Conservation (phyloP, 306 rosid species). For the Cucumis melo region DNA sequence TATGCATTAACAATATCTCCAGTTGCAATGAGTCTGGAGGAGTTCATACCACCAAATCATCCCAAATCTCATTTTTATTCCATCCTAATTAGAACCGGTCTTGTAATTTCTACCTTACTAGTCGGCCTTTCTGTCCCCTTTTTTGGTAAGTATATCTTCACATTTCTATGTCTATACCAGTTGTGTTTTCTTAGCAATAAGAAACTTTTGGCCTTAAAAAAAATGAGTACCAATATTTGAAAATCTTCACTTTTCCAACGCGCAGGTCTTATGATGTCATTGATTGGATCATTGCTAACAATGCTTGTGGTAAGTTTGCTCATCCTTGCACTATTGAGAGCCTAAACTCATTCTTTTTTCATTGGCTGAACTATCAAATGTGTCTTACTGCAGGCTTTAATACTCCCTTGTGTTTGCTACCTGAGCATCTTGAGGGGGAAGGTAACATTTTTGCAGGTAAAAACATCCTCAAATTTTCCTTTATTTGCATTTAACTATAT, state of each 20-base stretch:
- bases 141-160: constrained; percentile 52
- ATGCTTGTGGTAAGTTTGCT: constrained; percentile 66
- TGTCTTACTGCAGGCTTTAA: constrained; percentile 65
- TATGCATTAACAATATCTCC: constrained; percentile 95
- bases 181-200: neutral
- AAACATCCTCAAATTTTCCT: neutral
- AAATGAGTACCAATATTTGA: neutral
- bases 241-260: neutral
- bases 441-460: constrained; percentile 56
- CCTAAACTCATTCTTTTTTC: neutral
- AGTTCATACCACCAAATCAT: constrained; percentile 70
- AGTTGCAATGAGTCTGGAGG: constrained; percentile 94
- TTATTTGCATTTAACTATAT: neutral
- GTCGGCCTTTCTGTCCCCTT: constrained; percentile 79
- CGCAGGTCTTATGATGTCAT: constrained; percentile 79
- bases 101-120: constrained; percentile 65
- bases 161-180: neutral
- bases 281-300: constrained; percentile 87
- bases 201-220: neutral
- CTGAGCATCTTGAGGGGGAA: constrained; percentile 57
- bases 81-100: constrained; percentile 66
- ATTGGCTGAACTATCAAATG: neutral
- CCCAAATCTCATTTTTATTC: constrained; percentile 48
- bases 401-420: constrained; percentile 85
- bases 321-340: neutral